phyloP scores from a whole-genome alignment of 2,329 filamentous ascomycete species.

The Amesomyces nigricolor region DNA sequence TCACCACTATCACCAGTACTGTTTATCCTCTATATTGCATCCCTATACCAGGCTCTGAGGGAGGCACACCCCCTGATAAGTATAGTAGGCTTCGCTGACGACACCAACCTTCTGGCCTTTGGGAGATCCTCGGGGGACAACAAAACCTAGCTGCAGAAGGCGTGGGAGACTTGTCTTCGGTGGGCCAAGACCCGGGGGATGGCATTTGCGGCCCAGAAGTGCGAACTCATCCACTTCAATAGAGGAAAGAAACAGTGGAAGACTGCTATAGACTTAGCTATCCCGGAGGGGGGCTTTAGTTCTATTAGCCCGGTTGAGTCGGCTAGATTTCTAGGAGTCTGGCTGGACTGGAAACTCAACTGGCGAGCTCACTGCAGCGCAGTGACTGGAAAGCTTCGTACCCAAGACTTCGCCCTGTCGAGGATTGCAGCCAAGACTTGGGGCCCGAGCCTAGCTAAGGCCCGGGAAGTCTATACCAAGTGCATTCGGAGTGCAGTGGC shows the following conservation, averaged over 20 bases:
- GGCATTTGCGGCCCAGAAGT: neutral
- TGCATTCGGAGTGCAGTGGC: neutral
- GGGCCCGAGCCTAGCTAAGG: too few relatives aligned
- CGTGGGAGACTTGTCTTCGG: neutral
- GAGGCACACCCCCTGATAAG: neutral
- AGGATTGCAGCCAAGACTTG: too few relatives aligned
- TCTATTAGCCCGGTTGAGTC: neutral
- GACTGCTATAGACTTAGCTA: neutral
- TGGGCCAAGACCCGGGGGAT: neutral
- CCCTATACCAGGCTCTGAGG: neutral
- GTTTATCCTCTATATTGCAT: too few relatives aligned
- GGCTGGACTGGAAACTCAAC: neutral
- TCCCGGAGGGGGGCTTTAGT: neutral
- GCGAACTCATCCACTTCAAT: neutral
- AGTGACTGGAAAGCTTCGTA: neutral
- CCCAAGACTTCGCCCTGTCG: too few relatives aligned
- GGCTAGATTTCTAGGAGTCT: neutral
- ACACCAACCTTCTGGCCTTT: constrained; percentile 31
- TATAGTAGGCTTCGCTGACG: constrained; percentile 2
- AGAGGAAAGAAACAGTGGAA: neutral
- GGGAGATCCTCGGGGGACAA: neutral
- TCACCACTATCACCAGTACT: too few relatives aligned
- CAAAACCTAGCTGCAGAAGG: neutral
- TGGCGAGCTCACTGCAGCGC: neutral
- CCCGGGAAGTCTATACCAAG: neutral